phyloP scores from a whole-genome alignment of 2,329 filamentous ascomycete species.

The Geosmithia flava region DNA sequence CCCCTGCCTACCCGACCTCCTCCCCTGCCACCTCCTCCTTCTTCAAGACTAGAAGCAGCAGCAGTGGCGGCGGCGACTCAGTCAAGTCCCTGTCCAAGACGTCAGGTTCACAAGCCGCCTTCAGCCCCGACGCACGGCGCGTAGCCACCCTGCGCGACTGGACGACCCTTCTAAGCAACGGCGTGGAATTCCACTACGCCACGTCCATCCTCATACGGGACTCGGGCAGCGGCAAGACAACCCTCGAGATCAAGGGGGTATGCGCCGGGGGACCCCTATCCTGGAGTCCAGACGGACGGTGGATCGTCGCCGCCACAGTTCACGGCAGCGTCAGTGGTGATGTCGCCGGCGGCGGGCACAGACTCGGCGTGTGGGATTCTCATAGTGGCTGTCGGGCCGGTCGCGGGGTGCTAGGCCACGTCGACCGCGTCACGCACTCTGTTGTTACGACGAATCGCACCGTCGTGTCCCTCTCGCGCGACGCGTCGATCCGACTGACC shows the following conservation, averaged over 20 bases:
- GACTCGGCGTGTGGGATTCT: constrained; percentile 19
- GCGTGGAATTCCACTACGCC: constrained; percentile 16
- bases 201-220: constrained; percentile 18
- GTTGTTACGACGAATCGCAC: constrained; percentile 16
- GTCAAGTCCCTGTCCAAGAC: constrained; percentile 17
- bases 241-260: constrained; percentile 16
- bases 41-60: neutral
- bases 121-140: constrained; percentile 8
- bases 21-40: neutral
- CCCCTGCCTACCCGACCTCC: neutral
- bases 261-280: constrained; percentile 12
- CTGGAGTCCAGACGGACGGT: constrained; percentile 18
- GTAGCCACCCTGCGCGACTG: constrained; percentile 18
- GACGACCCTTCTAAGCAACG: constrained; percentile 14
- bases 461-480: constrained; percentile 22
- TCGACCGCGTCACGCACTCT: constrained; percentile 22
- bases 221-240: constrained; percentile 15
- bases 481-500: constrained; percentile 24
- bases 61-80: constrained; percentile 5
- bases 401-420: constrained; percentile 17
- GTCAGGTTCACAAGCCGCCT: constrained; percentile 16
- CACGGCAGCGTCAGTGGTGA: neutral
- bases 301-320: constrained; percentile 17
- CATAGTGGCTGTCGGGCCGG: constrained; percentile 14
- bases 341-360: constrained; percentile 2